Percentiles rank a stretch among this genome's conserved stretches.
These are phyloP conservation scores for Escovopsis sp. DNA, from an alignment of 2,329 filamentous ascomycete species.

Conservation along the genomic window DNA sequence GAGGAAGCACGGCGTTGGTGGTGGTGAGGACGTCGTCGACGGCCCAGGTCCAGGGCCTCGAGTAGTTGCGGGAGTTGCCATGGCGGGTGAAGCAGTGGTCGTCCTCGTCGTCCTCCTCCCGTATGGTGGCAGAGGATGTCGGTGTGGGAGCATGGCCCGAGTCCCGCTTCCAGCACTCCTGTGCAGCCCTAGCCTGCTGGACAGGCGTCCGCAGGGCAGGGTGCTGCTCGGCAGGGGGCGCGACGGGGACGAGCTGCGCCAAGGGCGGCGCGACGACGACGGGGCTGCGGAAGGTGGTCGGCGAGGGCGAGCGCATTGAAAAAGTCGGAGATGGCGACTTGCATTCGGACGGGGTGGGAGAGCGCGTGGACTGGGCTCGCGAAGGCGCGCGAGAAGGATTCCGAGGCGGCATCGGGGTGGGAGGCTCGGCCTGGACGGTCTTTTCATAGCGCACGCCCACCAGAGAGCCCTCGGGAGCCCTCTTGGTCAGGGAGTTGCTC, in stretches of 20 bases:
- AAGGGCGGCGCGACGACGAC: slow-evolving; percentile 17
- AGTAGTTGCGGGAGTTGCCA: neutral
- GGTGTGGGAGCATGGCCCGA: slow-evolving; percentile 35
- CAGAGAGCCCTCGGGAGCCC: slow-evolving; percentile 28
- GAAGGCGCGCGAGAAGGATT: slow-evolving; percentile 21
- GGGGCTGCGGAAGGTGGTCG: slow-evolving; percentile 11
- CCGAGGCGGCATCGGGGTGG: slow-evolving; percentile 36
- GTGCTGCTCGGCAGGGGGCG: slow-evolving; percentile 36
- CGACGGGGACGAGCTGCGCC: slow-evolving; percentile 13
- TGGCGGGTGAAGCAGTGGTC: slow-evolving; percentile 9
- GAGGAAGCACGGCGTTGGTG: neutral
- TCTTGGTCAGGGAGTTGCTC: slow-evolving; percentile 21
- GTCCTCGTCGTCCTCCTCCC: slow-evolving; percentile 27
- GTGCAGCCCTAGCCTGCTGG: slow-evolving; percentile 11
- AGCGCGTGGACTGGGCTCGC: slow-evolving; percentile 7
- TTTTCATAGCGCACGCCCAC: slow-evolving; percentile 48
- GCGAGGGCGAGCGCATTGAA: slow-evolving; percentile 7
- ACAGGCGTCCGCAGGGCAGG: slow-evolving; percentile 29
- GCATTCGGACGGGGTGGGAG: slow-evolving; percentile 7
- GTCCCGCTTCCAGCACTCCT: slow-evolving; percentile 37
- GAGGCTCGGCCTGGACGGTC: slow-evolving; percentile 41
- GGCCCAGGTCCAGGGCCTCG: neutral
- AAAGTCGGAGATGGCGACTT: neutral
- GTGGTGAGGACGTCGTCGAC: neutral
- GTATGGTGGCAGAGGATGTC: slow-evolving; percentile 17